Conservation (phyloP, 2,329 filamentous ascomycete genomes). For the Fusarium sp. region DNA sequence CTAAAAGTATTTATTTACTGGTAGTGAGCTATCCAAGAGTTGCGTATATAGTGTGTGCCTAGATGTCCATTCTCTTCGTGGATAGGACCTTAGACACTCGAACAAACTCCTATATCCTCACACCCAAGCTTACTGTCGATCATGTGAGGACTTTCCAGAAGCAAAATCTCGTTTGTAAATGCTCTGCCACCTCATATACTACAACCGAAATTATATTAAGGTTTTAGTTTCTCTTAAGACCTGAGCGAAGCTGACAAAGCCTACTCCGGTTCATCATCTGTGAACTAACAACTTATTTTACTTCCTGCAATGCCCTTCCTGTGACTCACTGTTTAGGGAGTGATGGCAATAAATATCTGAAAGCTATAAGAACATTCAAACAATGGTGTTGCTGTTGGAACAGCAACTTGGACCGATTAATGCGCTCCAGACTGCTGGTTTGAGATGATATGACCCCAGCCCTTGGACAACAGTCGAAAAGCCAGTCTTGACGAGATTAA, state of each 20-base stretch:
- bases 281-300: neutral
- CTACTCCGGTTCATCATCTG: neutral
- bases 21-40: neutral
- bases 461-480: neutral
- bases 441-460: neutral
- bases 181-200: neutral
- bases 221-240: neutral
- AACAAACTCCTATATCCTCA: neutral
- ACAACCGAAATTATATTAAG: neutral
- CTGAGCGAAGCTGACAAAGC: neutral
- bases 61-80: neutral
- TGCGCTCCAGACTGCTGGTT: neutral
- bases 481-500: constrained; percentile 14
- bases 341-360: neutral
- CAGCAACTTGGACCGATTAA: neutral
- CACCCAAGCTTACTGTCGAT: neutral
- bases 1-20: neutral
- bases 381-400: neutral
- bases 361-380: neutral
- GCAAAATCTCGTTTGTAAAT: neutral
- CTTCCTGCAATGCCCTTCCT: neutral
- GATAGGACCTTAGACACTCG: neutral
- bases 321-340: neutral
- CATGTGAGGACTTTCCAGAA: neutral
- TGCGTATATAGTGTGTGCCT: neutral